A percentile compares a stretch with the other conserved stretches of the same genome.
phyloP scores from a whole-genome alignment of 177 flowering plant species.

The Vitis hybrid region DNA sequence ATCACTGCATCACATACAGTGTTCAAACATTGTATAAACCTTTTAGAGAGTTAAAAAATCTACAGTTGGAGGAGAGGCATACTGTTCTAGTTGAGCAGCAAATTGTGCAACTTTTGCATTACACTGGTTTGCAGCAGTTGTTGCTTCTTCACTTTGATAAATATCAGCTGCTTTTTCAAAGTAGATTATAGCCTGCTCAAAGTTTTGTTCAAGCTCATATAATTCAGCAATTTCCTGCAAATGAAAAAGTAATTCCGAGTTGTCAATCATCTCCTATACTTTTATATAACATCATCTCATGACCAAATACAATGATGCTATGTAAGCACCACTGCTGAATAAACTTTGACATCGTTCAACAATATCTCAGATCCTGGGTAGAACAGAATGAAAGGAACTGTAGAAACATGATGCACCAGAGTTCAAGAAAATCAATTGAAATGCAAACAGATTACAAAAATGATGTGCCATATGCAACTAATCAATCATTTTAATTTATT shows the following conservation, averaged over 20 bases:
- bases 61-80: conserved; percentile 20
- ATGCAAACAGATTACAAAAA: too few relatives aligned
- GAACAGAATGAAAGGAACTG: too few relatives aligned
- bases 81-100: conserved; percentile 89
- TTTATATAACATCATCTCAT: background rate
- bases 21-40: background rate
- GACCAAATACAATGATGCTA: background rate
- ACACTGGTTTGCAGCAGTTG: conserved; percentile 72
- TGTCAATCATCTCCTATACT: background rate
- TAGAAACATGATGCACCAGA: background rate
- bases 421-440: too few relatives aligned
- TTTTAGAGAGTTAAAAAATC: background rate
- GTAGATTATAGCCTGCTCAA: conserved; percentile 53
- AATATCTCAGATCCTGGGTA: too few relatives aligned
- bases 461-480: too few relatives aligned
- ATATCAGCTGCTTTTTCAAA: conserved; percentile 75
- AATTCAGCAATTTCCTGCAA: conserved; percentile 81
- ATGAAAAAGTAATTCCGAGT: background rate
- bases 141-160: conserved; percentile 83
- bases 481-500: too few relatives aligned
- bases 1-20: background rate
- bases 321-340: too few relatives aligned
- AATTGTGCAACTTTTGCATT: conserved; percentile 86
- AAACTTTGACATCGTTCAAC: too few relatives aligned
- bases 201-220: conserved; percentile 63